Percentiles rank a stretch among this genome's conserved stretches.
Evolutionary conservation across 805 yeast species (phyloP).

Genomic region (Candida vartiovaarae): DNA sequence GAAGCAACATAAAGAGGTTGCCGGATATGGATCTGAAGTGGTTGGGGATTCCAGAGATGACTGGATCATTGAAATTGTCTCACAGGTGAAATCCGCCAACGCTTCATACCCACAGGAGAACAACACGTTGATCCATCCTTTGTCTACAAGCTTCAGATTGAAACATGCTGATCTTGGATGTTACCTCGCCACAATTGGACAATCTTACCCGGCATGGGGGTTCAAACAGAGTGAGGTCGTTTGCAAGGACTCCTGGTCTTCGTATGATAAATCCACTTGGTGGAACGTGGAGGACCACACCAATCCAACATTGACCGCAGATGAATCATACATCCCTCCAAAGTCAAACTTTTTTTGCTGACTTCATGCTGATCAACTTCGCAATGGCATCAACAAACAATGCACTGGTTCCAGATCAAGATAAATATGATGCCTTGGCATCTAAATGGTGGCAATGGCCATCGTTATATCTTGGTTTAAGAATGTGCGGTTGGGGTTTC

Average conservation of each 20-base stretch:
- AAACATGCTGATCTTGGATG: conserved; percentile 65
- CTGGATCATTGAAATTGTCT: conserved; percentile 67
- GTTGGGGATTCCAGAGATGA: conserved; percentile 70
- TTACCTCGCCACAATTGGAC: conserved; percentile 79
- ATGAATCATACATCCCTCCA: conserved; percentile 58
- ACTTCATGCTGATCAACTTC: conserved; percentile 65
- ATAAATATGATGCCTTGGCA: conserved; percentile 64
- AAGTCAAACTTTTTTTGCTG: conserved; percentile 70
- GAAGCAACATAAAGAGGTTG: conserved; percentile 67
- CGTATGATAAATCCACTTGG: conserved; percentile 79
- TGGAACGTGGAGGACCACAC: conserved; percentile 76
- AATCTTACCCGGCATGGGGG: conserved; percentile 90
- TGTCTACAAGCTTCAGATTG: conserved; percentile 77
- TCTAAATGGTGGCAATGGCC: conserved; percentile 90
- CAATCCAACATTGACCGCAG: conserved; percentile 55
- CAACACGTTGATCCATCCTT: conserved; percentile 57
- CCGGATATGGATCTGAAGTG: conserved; percentile 62
- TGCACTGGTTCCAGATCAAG: conserved; percentile 71
- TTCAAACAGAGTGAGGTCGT: conserved; percentile 95
- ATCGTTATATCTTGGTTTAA: conserved; percentile 62
- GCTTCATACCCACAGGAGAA: conserved; percentile 40
- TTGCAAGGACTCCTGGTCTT: conserved; percentile 47
- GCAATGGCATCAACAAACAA: conserved; percentile 88
- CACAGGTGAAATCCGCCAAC: conserved; percentile 28
- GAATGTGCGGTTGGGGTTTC: conserved; percentile 68